Evolutionary conservation across 805 yeast species (phyloP).

Genomic region (Starmerella floricola): DNA sequence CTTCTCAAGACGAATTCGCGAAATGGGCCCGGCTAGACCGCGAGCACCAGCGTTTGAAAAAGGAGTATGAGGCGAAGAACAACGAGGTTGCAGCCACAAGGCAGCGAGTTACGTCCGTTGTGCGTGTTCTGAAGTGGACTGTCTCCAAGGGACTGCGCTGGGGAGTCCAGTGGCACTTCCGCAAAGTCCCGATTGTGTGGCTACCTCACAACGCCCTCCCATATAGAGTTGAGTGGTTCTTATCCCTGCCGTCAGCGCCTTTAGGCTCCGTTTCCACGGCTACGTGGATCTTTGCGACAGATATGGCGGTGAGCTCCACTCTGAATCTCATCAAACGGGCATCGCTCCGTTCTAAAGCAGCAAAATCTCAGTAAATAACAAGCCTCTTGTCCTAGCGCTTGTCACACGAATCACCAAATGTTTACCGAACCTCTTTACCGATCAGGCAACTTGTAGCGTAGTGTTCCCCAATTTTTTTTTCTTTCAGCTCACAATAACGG

Average conservation of each 20-base stretch:
- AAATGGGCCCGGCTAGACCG: slow-evolving; percentile 90
- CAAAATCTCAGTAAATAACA: not conserved
- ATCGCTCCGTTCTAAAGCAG: not conserved
- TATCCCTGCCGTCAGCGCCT: slow-evolving; percentile 56
- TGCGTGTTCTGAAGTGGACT: slow-evolving; percentile 31
- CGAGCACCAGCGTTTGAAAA: slow-evolving; percentile 44
- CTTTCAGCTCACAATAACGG: too few relatives aligned
- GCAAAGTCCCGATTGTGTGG: slow-evolving; percentile 45
- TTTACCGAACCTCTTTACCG: too few relatives aligned
- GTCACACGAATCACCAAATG: too few relatives aligned
- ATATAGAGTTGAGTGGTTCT: slow-evolving; percentile 38
- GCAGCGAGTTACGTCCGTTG: slow-evolving; percentile 27
- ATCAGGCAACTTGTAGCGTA: too few relatives aligned
- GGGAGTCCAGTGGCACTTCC: slow-evolving; percentile 40
- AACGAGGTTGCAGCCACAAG: slow-evolving; percentile 32
- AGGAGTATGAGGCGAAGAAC: slow-evolving; percentile 37
- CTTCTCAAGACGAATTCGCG: slow-evolving; percentile 91
- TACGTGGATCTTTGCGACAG: slow-evolving; percentile 16
- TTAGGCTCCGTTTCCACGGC: slow-evolving; percentile 47
- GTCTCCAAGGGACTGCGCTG: slow-evolving; percentile 34
- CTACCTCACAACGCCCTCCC: slow-evolving; percentile 52
- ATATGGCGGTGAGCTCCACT: slow-evolving; percentile 5
- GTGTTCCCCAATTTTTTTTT: too few relatives aligned
- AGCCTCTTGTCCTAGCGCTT: too few relatives aligned
- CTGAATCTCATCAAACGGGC: slow-evolving; percentile 3